Conservation (phyloP, 768 basidiomycete species). For the Pleurotus tuber-regium region DNA sequence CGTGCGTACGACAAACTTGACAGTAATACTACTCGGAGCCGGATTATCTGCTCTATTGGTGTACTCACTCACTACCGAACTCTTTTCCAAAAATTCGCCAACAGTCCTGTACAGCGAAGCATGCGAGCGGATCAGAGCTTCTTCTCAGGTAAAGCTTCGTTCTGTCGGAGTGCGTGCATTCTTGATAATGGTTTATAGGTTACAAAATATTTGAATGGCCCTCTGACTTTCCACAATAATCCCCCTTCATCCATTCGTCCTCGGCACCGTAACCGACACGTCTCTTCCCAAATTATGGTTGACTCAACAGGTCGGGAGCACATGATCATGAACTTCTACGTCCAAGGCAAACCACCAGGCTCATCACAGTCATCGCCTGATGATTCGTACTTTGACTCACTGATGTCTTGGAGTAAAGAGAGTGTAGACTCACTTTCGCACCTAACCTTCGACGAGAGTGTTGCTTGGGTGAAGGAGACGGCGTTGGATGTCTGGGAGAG, state of each 20-base stretch:
- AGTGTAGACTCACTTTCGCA: constrained; percentile 41
- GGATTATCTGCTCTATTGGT: constrained; percentile 72
- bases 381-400: constrained; percentile 42
- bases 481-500: constrained; percentile 42
- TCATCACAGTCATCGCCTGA: constrained; percentile 32
- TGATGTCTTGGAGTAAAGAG: constrained; percentile 40
- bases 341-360: constrained; percentile 57
- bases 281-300: constrained; percentile 72
- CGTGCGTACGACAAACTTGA: constrained; percentile 45
- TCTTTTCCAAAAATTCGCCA: constrained; percentile 87
- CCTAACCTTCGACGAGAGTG: constrained; percentile 54
- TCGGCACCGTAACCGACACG: constrained; percentile 79
- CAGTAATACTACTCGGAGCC: constrained; percentile 73
- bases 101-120: constrained; percentile 73
- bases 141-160: constrained; percentile 38
- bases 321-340: constrained; percentile 81
- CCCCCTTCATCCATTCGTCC: constrained; percentile 75
- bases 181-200: constrained; percentile 41
- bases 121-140: constrained; percentile 50
- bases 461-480: constrained; percentile 43
- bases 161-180: not conserved
- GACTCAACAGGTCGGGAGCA: constrained; percentile 78
- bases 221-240: constrained; percentile 77
- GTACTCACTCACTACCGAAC: constrained; percentile 78
- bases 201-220: constrained; percentile 62